Evolutionary conservation across 2,329 filamentous ascomycete genomes (phyloP).

Genomic region (Fusarium odoratissimum): DNA sequence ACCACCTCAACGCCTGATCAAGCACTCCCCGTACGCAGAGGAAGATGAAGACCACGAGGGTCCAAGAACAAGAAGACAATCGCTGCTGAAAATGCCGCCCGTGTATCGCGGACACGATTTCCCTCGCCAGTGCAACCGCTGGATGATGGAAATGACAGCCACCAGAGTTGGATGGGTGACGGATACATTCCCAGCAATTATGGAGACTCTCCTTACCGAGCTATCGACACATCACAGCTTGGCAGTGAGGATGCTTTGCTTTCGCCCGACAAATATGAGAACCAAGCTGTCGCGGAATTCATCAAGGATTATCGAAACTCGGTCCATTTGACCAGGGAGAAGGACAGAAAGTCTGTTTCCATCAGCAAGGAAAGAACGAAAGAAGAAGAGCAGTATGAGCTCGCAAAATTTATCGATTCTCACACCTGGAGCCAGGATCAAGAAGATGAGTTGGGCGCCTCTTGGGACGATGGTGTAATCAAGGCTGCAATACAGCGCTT

Average conservation of each 20-base stretch:
- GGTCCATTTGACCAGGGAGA: not conserved
- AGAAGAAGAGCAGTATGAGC: not conserved
- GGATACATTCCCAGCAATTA: not conserved
- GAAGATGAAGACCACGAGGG: not conserved
- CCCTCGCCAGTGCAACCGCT: not conserved
- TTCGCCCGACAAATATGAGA: not conserved
- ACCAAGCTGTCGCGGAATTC: not conserved
- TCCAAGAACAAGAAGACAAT: not conserved
- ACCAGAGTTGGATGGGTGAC: not conserved
- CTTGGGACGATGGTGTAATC: not conserved
- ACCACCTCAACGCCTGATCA: fast-evolving
- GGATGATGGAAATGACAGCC: not conserved
- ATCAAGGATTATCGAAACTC: not conserved
- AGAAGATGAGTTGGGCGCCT: not conserved
- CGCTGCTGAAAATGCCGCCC: not conserved
- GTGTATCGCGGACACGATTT: not conserved
- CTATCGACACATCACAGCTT: fast-evolving
- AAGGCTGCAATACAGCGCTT: not conserved
- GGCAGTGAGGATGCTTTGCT: fast-evolving
- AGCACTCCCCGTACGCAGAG: not conserved
- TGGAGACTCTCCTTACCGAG: not conserved
- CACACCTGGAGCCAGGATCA: not conserved
- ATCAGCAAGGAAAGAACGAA: not conserved
- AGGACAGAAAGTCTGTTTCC: fast-evolving
- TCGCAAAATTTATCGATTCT: not conserved